These are phyloP conservation scores for Neonothopanus nambi DNA, from an alignment of 1,284 basidiomycete genomes.

Conservation along the genomic window DNA sequence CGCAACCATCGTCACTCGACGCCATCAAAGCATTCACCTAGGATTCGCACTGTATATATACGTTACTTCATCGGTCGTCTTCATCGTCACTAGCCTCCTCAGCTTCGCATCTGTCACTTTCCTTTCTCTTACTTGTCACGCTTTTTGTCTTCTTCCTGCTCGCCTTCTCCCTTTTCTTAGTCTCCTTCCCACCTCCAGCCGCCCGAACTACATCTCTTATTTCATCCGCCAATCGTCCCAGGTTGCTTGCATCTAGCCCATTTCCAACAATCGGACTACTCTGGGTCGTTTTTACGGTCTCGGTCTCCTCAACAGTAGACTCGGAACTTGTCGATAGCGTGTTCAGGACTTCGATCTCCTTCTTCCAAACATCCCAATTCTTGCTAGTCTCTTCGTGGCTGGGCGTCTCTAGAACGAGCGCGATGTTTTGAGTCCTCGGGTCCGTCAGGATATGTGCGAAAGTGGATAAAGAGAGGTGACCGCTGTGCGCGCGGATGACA, in stretches of 20 bases:
- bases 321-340: slow-evolving; percentile 33
- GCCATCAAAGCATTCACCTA: no score
- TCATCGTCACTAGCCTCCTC: neutral
- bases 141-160: slow-evolving; percentile 20
- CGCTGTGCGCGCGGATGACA: slow-evolving; percentile 38
- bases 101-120: neutral
- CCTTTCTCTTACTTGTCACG: slow-evolving; percentile 16
- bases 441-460: slow-evolving; percentile 76
- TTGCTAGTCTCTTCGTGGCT: slow-evolving; percentile 41
- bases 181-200: neutral
- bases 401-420: slow-evolving; percentile 84
- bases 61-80: no score
- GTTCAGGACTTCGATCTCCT: slow-evolving; percentile 68
- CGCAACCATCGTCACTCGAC: no score
- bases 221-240: neutral
- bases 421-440: slow-evolving; percentile 65
- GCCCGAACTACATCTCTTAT: neutral
- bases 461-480: slow-evolving; percentile 62
- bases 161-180: slow-evolving; percentile 10
- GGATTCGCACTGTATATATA: no score
- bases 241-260: slow-evolving; percentile 11
- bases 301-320: no score
- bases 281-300: neutral
- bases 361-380: slow-evolving; percentile 65
- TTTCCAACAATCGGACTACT: slow-evolving; percentile 16